Conservation (phyloP, 257 asterid species). For the Fraxinus cuspidata region DNA sequence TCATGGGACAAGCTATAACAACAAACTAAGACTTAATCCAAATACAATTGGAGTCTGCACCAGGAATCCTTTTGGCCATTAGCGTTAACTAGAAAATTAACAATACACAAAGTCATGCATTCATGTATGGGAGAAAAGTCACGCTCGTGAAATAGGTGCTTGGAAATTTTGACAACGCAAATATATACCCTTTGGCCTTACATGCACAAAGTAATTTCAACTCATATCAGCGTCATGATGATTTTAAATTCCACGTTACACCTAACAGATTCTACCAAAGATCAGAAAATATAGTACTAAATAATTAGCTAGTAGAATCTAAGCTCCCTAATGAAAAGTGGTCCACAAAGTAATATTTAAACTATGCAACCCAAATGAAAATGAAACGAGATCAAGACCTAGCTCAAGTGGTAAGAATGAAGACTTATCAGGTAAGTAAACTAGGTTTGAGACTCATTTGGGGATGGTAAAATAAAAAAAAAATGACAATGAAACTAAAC, state of each 20-base stretch:
- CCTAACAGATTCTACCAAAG: neutral
- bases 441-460: neutral
- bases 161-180: neutral
- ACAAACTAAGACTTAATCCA: neutral
- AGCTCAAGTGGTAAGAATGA: too few relatives aligned
- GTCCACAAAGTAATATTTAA: neutral
- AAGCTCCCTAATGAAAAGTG: neutral
- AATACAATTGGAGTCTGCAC: neutral
- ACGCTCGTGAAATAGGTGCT: neutral
- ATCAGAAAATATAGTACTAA: neutral
- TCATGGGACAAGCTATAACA: constrained; percentile 4
- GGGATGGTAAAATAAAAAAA: neutral
- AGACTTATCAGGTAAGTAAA: too few relatives aligned
- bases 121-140: constrained; percentile 7
- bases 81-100: neutral
- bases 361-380: neutral
- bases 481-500: too few relatives aligned
- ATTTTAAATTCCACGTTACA: neutral
- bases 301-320: constrained; percentile 4
- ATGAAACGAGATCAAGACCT: neutral
- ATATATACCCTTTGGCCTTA: neutral
- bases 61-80: neutral
- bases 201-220: neutral
- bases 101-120: neutral
- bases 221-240: neutral